phyloP scores from a whole-genome alignment of 148 eudicot species.

The Vaccinium myrtillus region DNA sequence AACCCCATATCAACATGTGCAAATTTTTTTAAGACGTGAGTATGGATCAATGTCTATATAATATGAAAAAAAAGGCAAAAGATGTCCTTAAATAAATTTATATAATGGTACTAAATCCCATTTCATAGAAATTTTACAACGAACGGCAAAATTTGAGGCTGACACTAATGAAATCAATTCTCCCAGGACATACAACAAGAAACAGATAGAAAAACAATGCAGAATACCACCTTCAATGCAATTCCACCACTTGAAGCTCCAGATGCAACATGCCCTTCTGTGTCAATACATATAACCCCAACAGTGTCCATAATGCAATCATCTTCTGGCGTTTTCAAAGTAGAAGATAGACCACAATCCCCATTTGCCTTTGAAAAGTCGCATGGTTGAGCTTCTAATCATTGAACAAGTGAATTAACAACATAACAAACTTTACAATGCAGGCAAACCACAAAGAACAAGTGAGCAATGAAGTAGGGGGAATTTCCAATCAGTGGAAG shows the following conservation, averaged over 20 bases:
- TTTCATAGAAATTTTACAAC: background rate
- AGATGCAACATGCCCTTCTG: conserved; percentile 72
- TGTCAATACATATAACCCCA: conserved; percentile 93
- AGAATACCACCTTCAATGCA: conserved; percentile 74
- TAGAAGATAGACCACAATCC: conserved; percentile 25
- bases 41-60: background rate
- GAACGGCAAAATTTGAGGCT: background rate
- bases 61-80: background rate
- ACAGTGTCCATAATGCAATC: conserved; percentile 77
- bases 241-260: conserved; percentile 99
- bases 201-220: background rate
- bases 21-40: background rate
- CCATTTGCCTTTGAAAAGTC: conserved; percentile 30
- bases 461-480: background rate
- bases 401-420: conserved; percentile 15
- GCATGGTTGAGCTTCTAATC: conserved; percentile 27
- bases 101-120: background rate
- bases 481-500: background rate
- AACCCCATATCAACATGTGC: background rate
- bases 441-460: background rate
- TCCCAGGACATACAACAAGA: background rate
- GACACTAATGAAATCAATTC: background rate
- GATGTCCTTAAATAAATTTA: background rate
- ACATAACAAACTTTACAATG: background rate
- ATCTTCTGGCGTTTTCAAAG: conserved; percentile 31